Evolutionary conservation across 257 asterid genomes (phyloP).

Genomic region (Dorcoceras hygrometricum): DNA sequence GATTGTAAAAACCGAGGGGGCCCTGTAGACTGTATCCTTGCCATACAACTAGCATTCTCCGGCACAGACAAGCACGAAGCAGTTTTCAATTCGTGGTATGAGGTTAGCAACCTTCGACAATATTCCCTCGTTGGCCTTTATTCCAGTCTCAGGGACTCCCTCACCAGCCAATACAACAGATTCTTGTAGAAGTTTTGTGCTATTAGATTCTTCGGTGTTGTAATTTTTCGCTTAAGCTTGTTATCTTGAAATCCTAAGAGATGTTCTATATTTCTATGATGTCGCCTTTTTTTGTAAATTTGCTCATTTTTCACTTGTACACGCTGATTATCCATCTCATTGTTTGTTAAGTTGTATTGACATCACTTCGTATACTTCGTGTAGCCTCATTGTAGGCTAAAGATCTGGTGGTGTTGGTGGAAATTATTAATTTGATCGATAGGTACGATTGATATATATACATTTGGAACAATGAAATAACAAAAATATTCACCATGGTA

Average conservation of each 20-base stretch:
- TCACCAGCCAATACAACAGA: conserved; percentile 70
- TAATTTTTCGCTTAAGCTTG: conserved; percentile 1
- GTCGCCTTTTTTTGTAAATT: background rate
- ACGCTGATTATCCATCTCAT: background rate
- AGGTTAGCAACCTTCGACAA: conserved; percentile 88
- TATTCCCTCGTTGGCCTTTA: conserved; percentile 82
- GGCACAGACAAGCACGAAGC: conserved; percentile 85
- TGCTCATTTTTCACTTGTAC: background rate
- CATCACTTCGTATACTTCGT: background rate
- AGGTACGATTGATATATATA: too few species aligned
- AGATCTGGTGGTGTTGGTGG: too few species aligned
- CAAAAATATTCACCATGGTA: too few species aligned
- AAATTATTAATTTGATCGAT: too few species aligned
- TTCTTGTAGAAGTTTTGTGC: conserved; percentile 37
- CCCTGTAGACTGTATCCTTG: conserved; percentile 80
- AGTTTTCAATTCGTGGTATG: conserved; percentile 95
- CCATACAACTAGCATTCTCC: conserved; percentile 85
- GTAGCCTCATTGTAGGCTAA: too few species aligned
- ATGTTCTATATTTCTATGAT: background rate
- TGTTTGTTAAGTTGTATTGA: background rate
- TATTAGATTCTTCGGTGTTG: conserved; percentile 11
- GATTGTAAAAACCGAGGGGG: conserved; percentile 77
- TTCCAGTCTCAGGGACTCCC: conserved; percentile 71
- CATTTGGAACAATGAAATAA: too few species aligned
- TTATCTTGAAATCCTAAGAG: background rate